A percentile compares a stretch with the other conserved stretches of the same genome.
These are phyloP conservation scores for Pseudogymnoascus sp. DNA, from an alignment of 2,329 filamentous ascomycete species.

Conservation along the genomic window DNA sequence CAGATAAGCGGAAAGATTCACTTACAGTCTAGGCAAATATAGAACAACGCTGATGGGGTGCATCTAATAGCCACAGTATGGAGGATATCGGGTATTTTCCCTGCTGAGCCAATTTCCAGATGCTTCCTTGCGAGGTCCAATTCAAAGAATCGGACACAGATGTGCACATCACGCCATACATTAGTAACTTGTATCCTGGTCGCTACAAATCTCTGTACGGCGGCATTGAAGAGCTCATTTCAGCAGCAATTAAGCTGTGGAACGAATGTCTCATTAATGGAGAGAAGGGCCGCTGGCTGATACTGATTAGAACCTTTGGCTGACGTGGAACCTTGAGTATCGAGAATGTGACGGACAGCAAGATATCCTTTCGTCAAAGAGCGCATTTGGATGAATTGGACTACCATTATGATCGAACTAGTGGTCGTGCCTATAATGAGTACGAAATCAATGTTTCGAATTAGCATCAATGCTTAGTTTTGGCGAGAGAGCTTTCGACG, in stretches of 20 bases:
- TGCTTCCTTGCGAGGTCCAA: constrained; percentile 34
- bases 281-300: constrained; percentile 9
- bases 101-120: constrained; percentile 35
- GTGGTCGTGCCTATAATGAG: too few species aligned
- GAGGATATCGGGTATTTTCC: constrained; percentile 5
- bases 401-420: too few species aligned
- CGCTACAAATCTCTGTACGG: constrained; percentile 29
- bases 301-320: constrained; percentile 5
- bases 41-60: background rate
- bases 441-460: too few species aligned
- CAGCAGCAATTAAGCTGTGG: constrained; percentile 26
- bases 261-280: constrained; percentile 21
- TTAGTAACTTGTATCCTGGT: constrained; percentile 35
- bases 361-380: too few species aligned
- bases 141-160: constrained; percentile 17
- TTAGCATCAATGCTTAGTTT: too few species aligned
- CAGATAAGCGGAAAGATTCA: too few species aligned
- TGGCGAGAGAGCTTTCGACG: too few species aligned
- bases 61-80: background rate
- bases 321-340: constrained; percentile 2
- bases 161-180: constrained; percentile 30
- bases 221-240: constrained; percentile 31
- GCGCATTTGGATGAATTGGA: too few species aligned
- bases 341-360: background rate
- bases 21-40: constrained; percentile 19